These are phyloP conservation scores for Fonticula alba DNA, from an alignment of 78 protist genomes.

Conservation along the genomic window DNA sequence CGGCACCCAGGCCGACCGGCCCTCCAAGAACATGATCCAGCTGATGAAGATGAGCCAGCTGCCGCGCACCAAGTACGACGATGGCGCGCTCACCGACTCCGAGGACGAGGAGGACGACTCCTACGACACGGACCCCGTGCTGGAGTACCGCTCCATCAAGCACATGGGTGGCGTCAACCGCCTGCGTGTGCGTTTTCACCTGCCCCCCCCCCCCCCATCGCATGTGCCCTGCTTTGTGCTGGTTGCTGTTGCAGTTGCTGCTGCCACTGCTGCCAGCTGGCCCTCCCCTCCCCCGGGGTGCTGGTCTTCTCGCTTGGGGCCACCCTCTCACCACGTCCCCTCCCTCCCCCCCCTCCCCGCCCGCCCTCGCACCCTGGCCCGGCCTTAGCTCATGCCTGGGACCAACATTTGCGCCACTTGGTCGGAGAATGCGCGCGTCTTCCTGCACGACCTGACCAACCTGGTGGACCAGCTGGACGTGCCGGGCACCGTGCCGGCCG, in stretches of 20 bases:
- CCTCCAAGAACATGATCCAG: conserved; percentile 33
- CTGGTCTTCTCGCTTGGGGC: too few species aligned
- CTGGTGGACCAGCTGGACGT: conserved; percentile 29
- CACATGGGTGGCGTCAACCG: conserved; percentile 66
- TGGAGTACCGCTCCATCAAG: conserved; percentile 20
- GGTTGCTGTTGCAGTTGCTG: too few species aligned
- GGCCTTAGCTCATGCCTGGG: too few species aligned
- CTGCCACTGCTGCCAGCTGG: too few species aligned
- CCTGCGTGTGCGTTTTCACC: conserved; percentile 27
- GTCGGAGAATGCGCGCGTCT: conserved; percentile 51
- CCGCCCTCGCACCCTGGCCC: too few species aligned
- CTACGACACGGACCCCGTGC: conserved; percentile 40
- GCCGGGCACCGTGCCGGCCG: not conserved
- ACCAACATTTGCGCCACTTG: conserved; percentile 54
- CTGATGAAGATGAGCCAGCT: conserved; percentile 38
- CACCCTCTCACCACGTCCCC: too few species aligned
- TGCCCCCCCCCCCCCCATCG: not conserved
- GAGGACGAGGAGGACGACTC: conserved; percentile 39
- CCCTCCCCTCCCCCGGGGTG: too few species aligned
- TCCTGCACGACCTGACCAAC: conserved; percentile 26
- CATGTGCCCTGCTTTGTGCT: not conserved
- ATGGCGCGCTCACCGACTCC: conserved; percentile 14
- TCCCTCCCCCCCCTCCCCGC: too few species aligned
- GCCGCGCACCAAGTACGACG: conserved; percentile 32
- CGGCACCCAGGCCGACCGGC: conserved; percentile 71